Base-by-base conservation (phyloP, 805 yeast genomes). In the Zygosaccharomyces pseudorouxii region DNA sequence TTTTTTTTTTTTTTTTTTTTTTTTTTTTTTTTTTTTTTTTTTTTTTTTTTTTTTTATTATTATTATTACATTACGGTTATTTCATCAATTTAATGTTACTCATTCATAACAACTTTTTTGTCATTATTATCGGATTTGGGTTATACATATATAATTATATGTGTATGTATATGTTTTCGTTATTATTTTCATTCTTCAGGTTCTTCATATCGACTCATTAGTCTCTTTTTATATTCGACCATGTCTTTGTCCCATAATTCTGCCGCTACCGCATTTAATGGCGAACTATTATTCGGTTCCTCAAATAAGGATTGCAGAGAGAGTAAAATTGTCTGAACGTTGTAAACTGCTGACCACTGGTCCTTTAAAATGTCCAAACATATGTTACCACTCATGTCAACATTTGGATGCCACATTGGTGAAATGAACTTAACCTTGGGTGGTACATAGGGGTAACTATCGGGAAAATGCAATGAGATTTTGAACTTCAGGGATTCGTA, bases 361-460 rank as follows among this genome's bases (percentile, higher is more conserved):
- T 80, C 84, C 60, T 81, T 80, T 61, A 81, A 69, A 46, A 81
- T 81, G 60, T 80, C 84, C 39, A 81, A 68, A 54, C 86, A 81
- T 50, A 81, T 82, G 52, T 79, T 75, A n/a, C 86, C 86, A 46
- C 75, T 68, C 71, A 77, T 75, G 55, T 80, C 83, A 51, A 81
- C 79, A 58, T 81, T 81, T 23, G 86, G 86, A 58, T 80, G 86
- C 74, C 80, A 78, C 75, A 80, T 75, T 14, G 84, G 83, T 38
- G 80, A 74, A 28, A 71, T 73, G 58, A 81, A 81, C 55, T 66
- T 72, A 58, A 81, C 75, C 25, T 64, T 65, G 22, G 86, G 86
- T 3, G 86, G 80, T 3, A 70, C 62, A 58, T 74, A 79, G 0
- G 86, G 86, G 59, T 81, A 81, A 56, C 74, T 73, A 36, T 68